phyloP scores from a whole-genome alignment of 805 yeast genomes.

The Spathaspora sp. region DNA sequence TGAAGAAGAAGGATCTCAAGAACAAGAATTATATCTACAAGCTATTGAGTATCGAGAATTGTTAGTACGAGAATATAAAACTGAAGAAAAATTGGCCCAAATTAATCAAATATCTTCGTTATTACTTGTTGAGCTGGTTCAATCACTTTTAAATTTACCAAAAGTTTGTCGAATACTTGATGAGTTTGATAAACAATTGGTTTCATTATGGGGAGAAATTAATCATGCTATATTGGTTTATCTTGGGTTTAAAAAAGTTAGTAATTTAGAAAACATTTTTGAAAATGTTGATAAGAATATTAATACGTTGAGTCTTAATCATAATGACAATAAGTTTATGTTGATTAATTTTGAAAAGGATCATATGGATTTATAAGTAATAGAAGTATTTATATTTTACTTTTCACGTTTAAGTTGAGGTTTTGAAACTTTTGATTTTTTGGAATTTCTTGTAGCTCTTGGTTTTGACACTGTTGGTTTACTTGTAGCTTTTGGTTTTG shows the following conservation, averaged over 20 bases:
- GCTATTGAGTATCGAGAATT: constrained; percentile 16
- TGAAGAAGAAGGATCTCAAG: not conserved
- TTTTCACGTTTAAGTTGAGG: not conserved
- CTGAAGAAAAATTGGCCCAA: constrained; percentile 3
- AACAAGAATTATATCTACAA: constrained; percentile 12
- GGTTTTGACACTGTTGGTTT: not conserved
- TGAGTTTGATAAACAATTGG: constrained; percentile 16
- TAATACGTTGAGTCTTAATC: constrained; percentile 21
- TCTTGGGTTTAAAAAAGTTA: constrained; percentile 20
- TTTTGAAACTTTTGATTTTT: not conserved
- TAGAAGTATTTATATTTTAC: not conserved
- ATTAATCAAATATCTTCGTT: constrained; percentile 20
- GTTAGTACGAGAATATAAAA: constrained; percentile 7
- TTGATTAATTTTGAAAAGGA: constrained; percentile 37
- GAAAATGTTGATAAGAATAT: constrained; percentile 28
- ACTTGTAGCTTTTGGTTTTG: not conserved
- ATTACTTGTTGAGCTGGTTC: constrained; percentile 17
- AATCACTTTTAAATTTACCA: constrained; percentile 19
- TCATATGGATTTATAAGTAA: constrained; percentile 21
- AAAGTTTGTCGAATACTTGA: constrained; percentile 16
- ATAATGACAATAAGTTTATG: constrained; percentile 30
- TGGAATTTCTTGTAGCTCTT: not conserved
- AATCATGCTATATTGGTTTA: constrained; percentile 21
- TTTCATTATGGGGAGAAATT: constrained; percentile 17
- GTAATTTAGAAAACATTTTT: constrained; percentile 30